phyloP scores from a whole-genome alignment of 306 rosid species.

The Vigna mungo region DNA sequence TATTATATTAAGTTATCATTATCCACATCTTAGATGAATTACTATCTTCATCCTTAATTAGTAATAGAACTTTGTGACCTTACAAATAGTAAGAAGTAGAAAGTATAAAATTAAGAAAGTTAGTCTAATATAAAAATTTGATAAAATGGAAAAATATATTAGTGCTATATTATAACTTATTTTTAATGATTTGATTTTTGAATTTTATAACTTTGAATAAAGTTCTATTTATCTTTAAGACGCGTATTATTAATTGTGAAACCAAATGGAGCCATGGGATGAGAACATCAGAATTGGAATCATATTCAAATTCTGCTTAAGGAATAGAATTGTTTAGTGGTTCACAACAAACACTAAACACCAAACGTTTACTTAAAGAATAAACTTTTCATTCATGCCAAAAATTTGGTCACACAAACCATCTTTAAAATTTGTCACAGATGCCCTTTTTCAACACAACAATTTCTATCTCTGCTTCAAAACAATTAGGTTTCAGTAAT shows the following conservation, averaged over 20 bases:
- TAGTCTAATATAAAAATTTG: too few relatives aligned
- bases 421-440: slow-evolving; percentile 45
- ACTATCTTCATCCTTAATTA: too few relatives aligned
- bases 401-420: slow-evolving; percentile 43
- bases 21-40: too few relatives aligned
- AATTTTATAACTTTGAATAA: too few relatives aligned
- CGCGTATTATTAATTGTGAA: not conserved
- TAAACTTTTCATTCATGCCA: slow-evolving; percentile 47
- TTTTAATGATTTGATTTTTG: too few relatives aligned
- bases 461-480: slow-evolving; percentile 13
- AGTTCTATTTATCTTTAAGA: not conserved
- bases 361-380: slow-evolving; percentile 34
- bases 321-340: slow-evolving; percentile 46
- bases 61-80: too few relatives aligned
- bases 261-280: slow-evolving; percentile 19
- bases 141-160: too few relatives aligned
- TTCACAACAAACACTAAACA: slow-evolving; percentile 25
- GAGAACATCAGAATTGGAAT: slow-evolving; percentile 29
- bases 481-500: slow-evolving; percentile 18
- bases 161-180: too few relatives aligned
- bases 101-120: too few relatives aligned
- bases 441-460: slow-evolving; percentile 35
- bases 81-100: too few relatives aligned
- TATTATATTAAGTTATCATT: too few relatives aligned
- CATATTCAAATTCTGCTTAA: slow-evolving; percentile 29